Conservation (phyloP, 1,284 basidiomycete species). For the Takashimella tepidaria region DNA sequence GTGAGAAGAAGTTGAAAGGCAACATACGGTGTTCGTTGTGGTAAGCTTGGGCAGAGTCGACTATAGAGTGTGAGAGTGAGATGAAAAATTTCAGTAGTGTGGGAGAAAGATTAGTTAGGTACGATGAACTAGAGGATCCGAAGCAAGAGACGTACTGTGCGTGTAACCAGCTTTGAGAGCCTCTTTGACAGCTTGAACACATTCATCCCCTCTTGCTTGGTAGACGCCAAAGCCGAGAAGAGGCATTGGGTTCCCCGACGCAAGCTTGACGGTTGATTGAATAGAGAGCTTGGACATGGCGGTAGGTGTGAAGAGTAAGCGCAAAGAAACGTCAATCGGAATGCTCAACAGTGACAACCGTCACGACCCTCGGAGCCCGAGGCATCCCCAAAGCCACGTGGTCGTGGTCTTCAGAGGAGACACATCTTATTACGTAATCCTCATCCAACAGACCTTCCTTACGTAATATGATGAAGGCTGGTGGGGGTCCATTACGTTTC, state of each 20-base stretch:
- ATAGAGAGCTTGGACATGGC: constrained; percentile 26
- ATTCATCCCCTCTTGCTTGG: constrained; percentile 58
- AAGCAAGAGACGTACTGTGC: constrained; percentile 45
- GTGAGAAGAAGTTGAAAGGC: too few relatives aligned
- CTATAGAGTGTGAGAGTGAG: constrained; percentile 2
- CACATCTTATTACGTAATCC: too few relatives aligned
- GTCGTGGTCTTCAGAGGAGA: too few relatives aligned
- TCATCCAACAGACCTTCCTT: too few relatives aligned
- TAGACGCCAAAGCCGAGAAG: constrained; percentile 78
- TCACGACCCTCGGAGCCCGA: too few relatives aligned
- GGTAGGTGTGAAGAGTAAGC: too few relatives aligned
- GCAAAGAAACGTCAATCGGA: too few relatives aligned
- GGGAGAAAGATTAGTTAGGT: not conserved
- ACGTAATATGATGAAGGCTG: too few relatives aligned
- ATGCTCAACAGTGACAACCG: too few relatives aligned
- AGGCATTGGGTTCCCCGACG: constrained; percentile 54
- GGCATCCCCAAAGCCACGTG: too few relatives aligned
- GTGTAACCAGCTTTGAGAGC: constrained; percentile 71
- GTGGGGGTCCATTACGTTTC: too few relatives aligned
- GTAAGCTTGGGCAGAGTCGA: constrained; percentile 60
- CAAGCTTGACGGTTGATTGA: constrained; percentile 34
- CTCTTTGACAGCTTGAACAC: constrained; percentile 57
- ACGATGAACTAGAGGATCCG: constrained; percentile 7
- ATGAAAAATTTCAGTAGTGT: constrained; percentile 1
- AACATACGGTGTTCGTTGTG: constrained; percentile 74